phyloP scores from a whole-genome alignment of 164 flowering plant genomes.

The Tinospora cordifolia region DNA sequence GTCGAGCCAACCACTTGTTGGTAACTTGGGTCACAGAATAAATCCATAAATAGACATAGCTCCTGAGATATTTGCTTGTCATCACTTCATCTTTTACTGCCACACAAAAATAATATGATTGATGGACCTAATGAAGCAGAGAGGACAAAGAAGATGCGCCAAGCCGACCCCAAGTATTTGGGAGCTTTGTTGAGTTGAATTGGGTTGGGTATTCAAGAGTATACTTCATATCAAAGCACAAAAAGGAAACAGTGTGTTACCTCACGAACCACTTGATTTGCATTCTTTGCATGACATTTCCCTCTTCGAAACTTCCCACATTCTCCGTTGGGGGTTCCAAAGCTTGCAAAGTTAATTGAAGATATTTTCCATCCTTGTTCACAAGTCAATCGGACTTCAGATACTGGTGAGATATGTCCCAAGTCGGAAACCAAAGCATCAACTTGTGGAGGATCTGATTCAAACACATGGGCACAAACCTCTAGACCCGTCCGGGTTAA shows the following conservation, averaged over 20 bases:
- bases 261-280: conserved; percentile 27
- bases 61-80: no score
- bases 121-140: no score
- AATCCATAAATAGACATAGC: no score
- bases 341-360: conserved; percentile 49
- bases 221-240: neutral
- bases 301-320: conserved; percentile 44
- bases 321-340: conserved; percentile 47
- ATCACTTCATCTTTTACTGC: no score
- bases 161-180: no score
- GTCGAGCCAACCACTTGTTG: no score
- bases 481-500: conserved; percentile 29
- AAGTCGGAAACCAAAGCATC: conserved; percentile 32
- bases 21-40: no score
- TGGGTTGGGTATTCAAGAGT: no score
- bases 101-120: no score
- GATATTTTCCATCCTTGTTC: conserved; percentile 39
- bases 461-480: conserved; percentile 41
- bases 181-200: no score
- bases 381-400: conserved; percentile 40
- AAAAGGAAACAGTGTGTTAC: conserved; percentile 21
- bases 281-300: conserved; percentile 31
- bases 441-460: conserved; percentile 41
- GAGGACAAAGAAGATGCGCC: no score
- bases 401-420: conserved; percentile 17